Base-by-base conservation (phyloP, 129 eudicot species). In the Arctium minus region DNA sequence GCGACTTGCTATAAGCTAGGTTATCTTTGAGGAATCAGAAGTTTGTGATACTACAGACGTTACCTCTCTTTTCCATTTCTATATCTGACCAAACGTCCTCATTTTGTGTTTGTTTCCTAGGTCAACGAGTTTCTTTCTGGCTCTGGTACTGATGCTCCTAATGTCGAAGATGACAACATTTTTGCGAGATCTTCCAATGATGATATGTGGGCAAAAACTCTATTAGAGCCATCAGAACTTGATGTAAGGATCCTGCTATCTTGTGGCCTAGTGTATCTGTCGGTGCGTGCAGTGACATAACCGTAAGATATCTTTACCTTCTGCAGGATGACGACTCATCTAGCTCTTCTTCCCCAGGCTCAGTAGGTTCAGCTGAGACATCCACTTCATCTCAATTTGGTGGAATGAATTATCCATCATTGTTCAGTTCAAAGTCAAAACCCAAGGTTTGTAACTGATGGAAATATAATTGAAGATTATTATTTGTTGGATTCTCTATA, bases 161-260 rank as follows among this genome's bases (percentile, higher is more conserved):
- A 92, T 78, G 97, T 92, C 72, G 94, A 94, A 72, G 97, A 88
- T 37, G 95, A 92, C 87, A 94, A 94, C 78, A 82, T 87, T 27
- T 74, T 80, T 80, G 78, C 98, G 76, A 92, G 93, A 86, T 86
- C 94, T 82, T 94, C 98, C 36, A 84, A 90, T 81, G 97, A 94
- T 82, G 98, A 94, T 86, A 86, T 94, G 95, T 94, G 98, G 98
- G 98, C 98, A 33, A 94, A 94, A 86, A 87, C 97, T 73, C 98
- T 94, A 70, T 72, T 94, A 67, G 98, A 94, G 86, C 83, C 97
- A 7, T 79, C 94, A 71, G 97, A 94, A 84, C 62, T 87, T 86
- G 94, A 89, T 90, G 98, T 92, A 72, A 73, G 76, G 76, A 39
- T 75, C 50, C 39, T 35, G 5, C 39, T 74, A 69, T 42, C 2